Percentiles rank a stretch among this genome's conserved stretches.
These are phyloP conservation scores for Talaromyces sp. DNA, from an alignment of 2,329 filamentous ascomycete species.

Conservation along the genomic window DNA sequence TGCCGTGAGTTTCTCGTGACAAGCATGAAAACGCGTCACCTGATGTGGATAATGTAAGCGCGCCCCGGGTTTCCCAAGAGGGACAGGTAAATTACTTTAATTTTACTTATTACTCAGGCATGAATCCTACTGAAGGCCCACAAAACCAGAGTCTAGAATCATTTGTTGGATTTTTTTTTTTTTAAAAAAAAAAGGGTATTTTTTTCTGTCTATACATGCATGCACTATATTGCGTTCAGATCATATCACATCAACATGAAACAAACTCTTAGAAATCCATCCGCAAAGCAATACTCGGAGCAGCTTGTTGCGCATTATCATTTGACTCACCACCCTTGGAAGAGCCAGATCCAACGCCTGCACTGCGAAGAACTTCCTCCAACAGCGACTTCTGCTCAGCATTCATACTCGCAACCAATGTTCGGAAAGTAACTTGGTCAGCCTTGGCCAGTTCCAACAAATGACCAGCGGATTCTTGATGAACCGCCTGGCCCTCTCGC, in stretches of 20 bases:
- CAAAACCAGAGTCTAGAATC: not conserved
- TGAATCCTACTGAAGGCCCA: not conserved
- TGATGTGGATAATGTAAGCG: conserved; percentile 23
- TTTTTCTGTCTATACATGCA: conserved; percentile 1
- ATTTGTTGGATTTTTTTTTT: not conserved
- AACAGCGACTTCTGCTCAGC: conserved; percentile 73
- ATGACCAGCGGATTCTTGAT: conserved; percentile 73
- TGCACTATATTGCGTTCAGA: conserved; percentile 4
- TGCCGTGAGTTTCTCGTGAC: not conserved
- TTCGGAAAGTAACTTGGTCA: conserved; percentile 73
- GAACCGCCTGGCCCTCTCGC: conserved; percentile 60
- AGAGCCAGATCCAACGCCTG: conserved; percentile 51
- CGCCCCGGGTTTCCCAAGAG: conserved; percentile 8
- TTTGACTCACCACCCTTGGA: conserved; percentile 47
- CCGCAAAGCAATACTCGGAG: conserved; percentile 87
- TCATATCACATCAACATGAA: conserved; percentile 10
- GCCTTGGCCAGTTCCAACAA: conserved; percentile 79
- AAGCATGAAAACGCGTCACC: conserved; percentile 14
- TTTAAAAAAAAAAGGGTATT: not conserved
- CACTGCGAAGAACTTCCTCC: conserved; percentile 73
- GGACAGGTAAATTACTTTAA: not conserved
- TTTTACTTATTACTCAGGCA: not conserved
- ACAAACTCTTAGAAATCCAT: conserved; percentile 73
- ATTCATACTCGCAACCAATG: conserved; percentile 71
- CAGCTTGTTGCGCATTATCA: conserved; percentile 55